Evolutionary conservation across 768 basidiomycete genomes (phyloP).

Genomic region (Pisolithus sp.): DNA sequence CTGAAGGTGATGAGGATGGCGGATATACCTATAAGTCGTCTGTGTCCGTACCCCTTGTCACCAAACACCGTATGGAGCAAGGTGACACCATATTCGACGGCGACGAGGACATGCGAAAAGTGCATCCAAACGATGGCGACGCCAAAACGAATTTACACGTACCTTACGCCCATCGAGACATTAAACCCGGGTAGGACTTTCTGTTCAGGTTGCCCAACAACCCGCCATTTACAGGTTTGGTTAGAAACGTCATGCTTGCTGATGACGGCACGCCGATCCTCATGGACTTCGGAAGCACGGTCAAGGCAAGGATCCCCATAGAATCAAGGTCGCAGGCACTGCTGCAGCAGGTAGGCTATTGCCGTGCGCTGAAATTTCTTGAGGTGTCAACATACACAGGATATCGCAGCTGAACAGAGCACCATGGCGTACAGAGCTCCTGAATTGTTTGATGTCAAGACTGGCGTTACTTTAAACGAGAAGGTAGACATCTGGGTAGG

Average conservation of each 20-base stretch:
- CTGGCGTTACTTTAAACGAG: slow-evolving; percentile 79
- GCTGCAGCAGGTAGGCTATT: slow-evolving; percentile 64
- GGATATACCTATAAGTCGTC: slow-evolving; percentile 60
- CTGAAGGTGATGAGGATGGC: slow-evolving; percentile 67
- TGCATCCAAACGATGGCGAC: slow-evolving; percentile 34
- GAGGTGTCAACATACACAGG: slow-evolving; percentile 34
- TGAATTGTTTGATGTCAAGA: slow-evolving; percentile 96
- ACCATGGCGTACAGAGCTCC: slow-evolving; percentile 99
- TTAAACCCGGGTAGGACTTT: slow-evolving; percentile 83
- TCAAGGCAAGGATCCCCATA: slow-evolving; percentile 78
- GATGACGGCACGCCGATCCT: slow-evolving; percentile 90
- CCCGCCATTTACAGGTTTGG: background rate
- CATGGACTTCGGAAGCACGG: slow-evolving; percentile 96
- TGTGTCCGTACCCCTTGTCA: slow-evolving; percentile 54
- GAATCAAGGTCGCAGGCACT: slow-evolving; percentile 83
- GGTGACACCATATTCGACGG: slow-evolving; percentile 71
- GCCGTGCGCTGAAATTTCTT: background rate
- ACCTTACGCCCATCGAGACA: slow-evolving; percentile 93
- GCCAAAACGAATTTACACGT: slow-evolving; percentile 49
- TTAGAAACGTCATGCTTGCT: slow-evolving; percentile 92
- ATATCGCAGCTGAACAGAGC: slow-evolving; percentile 95
- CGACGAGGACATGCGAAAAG: slow-evolving; percentile 58
- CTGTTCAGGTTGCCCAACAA: background rate
- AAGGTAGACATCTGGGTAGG: slow-evolving; percentile 96
- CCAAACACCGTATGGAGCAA: slow-evolving; percentile 43